Base-by-base conservation (phyloP, 208 protist genomes). In the Willaertia magna region DNA sequence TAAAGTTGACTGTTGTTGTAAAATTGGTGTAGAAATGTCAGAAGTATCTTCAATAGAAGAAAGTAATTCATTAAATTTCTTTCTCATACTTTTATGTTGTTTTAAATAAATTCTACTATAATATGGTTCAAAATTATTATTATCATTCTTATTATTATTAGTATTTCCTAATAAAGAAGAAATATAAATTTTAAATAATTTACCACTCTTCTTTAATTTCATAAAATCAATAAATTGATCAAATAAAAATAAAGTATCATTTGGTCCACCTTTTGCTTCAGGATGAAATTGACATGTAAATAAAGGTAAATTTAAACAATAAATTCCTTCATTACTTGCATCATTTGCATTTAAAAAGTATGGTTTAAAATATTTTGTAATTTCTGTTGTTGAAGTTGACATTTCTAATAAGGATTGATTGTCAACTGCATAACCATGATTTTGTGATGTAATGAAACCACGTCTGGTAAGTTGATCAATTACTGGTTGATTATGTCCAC, bases 201-300 rank as follows among this genome's bases (percentile, higher is more conserved):
- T 61, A 0, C 43, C 43, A 20, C 7, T 20, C 12, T 6, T 51
- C 3, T 81, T 51, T 34, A 51, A 40, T 87, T 92, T 90, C 43
- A 97, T 93, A 52, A 89, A 89, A 74, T 91, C 81, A 52, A 98
- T 88, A 92, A 98, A 99, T 85, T 96, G 93, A 82, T 95, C 94
- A 87, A 99, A 99, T 30, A 99, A 93, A 89, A 97, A 99, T 88
- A 98, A 96, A 3, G 98, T 99, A 89, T 99, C 97, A 86, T 94
- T 92, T 46, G 97, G 97, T 18, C 97, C 97, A 81, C 95, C 96
- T 81, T 92, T 90, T n/a, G 95, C 96, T 90, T 99, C 97, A 6
- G 97, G 97, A 91, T 99, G 97, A 89, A 99, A 99, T 92, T 99
- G 97, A 44, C 98, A 96, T 67, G 91, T 95, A 90, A 96, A 98